Percentiles rank a stretch among this genome's conserved stretches.
phyloP scores from a whole-genome alignment of 2,329 filamentous ascomycete genomes.

The Arthrobotrys sinensis region DNA sequence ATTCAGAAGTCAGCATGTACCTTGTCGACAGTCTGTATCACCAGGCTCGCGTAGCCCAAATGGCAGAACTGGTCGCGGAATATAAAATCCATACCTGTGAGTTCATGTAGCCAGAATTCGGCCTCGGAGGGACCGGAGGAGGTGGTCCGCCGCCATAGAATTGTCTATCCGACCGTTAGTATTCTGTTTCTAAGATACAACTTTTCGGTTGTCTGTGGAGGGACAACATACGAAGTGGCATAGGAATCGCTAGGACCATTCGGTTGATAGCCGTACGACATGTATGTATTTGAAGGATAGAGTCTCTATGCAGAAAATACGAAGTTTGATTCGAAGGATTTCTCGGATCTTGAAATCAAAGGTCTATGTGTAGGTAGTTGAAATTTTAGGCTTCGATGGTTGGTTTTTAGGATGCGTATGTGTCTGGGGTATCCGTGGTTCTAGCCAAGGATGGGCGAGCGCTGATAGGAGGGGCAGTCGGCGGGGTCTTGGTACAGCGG shows the following conservation, averaged over 20 bases:
- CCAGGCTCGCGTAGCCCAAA: conserved; percentile 11
- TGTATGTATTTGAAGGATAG: conserved; percentile 40
- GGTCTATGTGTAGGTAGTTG: conserved; percentile 19
- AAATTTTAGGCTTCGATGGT: conserved; percentile 24
- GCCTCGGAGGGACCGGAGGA: conserved; percentile 57
- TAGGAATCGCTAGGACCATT: conserved; percentile 61
- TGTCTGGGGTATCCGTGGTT: conserved; percentile 36
- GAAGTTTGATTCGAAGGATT: conserved; percentile 6
- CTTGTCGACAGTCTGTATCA: not conserved
- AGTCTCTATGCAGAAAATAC: conserved; percentile 14
- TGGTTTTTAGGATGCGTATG: conserved; percentile 21
- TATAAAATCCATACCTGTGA: conserved; percentile 34
- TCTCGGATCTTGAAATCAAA: conserved; percentile 9
- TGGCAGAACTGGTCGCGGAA: not conserved
- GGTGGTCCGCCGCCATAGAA: conserved; percentile 56
- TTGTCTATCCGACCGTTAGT: conserved; percentile 39
- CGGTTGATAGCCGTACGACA: conserved; percentile 60
- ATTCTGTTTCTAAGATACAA: not conserved
- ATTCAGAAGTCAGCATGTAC: conserved; percentile 27
- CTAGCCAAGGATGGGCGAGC: conserved; percentile 27
- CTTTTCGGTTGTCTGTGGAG: not conserved
- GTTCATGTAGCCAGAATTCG: conserved; percentile 49
- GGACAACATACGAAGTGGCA: conserved; percentile 57
- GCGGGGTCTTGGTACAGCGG: conserved; percentile 27
- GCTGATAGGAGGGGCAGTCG: conserved; percentile 41